phyloP scores from a whole-genome alignment of 441 rosid genomes.

The Pelargonium myrrhifolium region DNA sequence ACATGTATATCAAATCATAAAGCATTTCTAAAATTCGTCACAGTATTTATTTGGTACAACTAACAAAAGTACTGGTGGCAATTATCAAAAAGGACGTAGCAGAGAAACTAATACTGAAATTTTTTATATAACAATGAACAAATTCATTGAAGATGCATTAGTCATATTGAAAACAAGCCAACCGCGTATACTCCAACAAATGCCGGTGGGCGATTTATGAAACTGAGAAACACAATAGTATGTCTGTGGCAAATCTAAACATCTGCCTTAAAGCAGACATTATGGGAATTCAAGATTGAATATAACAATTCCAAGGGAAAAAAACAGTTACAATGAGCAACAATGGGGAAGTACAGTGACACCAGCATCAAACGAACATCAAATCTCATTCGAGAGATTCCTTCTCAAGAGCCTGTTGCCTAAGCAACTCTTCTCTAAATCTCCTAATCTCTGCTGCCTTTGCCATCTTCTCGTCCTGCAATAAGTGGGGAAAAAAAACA shows the following conservation, averaged over 20 bases:
- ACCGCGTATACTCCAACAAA: neutral
- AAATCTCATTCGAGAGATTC: conserved; percentile 34
- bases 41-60: neutral
- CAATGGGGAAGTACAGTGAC: neutral
- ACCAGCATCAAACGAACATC: neutral
- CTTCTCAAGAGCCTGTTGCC: conserved; percentile 41
- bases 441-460: conserved; percentile 63
- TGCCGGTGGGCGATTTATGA: neutral
- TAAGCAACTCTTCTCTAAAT: conserved; percentile 53
- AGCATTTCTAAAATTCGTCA: neutral
- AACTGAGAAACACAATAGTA: neutral
- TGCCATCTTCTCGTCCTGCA: conserved; percentile 62
- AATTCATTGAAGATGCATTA: no score
- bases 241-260: neutral
- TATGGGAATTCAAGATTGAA: neutral
- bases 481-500: neutral
- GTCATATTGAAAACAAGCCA: neutral
- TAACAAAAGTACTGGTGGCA: neutral
- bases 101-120: neutral
- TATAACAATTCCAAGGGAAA: neutral
- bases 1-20: neutral
- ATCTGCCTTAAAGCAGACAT: neutral
- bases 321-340: neutral
- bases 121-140: no score
- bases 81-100: neutral